Percentiles rank a stretch among this genome's conserved stretches.
Conservation (phyloP, 1,284 basidiomycete genomes). For the Megacollybia platyphylla region DNA sequence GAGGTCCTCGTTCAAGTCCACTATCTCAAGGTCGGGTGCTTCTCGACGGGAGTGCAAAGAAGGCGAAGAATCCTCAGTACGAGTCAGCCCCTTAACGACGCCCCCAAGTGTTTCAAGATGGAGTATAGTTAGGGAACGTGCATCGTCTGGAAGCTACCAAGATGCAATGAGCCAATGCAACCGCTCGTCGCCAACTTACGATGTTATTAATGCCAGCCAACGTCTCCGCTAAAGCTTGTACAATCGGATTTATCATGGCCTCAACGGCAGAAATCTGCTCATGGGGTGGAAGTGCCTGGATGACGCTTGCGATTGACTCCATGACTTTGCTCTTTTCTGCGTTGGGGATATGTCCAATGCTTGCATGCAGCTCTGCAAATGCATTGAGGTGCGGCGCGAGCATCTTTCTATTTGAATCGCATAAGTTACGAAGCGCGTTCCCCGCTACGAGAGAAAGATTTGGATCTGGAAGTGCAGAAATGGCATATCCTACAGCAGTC, state of each 20-base stretch:
- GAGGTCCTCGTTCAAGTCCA: slow-evolving; percentile 34
- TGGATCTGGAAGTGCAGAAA: slow-evolving; percentile 53
- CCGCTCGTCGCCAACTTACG: slow-evolving; percentile 10
- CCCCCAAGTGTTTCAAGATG: slow-evolving; percentile 74
- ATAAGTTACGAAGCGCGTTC: slow-evolving; percentile 70
- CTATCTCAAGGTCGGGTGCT: neutral
- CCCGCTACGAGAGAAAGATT: slow-evolving; percentile 64
- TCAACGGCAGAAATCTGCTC: slow-evolving; percentile 74
- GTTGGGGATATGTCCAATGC: slow-evolving; percentile 62
- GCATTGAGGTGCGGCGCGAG: slow-evolving; percentile 73
- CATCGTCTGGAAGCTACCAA: slow-evolving; percentile 56
- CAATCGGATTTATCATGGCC: slow-evolving; percentile 66
- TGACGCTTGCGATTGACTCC: slow-evolving; percentile 82
- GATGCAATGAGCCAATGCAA: slow-evolving; percentile 4
- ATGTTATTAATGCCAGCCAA: slow-evolving; percentile 42
- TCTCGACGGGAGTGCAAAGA: neutral
- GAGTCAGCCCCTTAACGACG: slow-evolving; percentile 74
- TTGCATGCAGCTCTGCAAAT: slow-evolving; percentile 73
- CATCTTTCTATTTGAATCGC: slow-evolving; percentile 73
- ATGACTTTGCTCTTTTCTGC: slow-evolving; percentile 83
- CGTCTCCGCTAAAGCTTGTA: slow-evolving; percentile 54
- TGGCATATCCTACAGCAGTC: slow-evolving; percentile 60
- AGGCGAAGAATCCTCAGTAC: slow-evolving; percentile 24
- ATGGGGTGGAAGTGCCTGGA: slow-evolving; percentile 70
- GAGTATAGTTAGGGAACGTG: slow-evolving; percentile 42